Base-by-base conservation (phyloP, 495 filamentous ascomycete genomes). In the Trichocladium antarcticum region DNA sequence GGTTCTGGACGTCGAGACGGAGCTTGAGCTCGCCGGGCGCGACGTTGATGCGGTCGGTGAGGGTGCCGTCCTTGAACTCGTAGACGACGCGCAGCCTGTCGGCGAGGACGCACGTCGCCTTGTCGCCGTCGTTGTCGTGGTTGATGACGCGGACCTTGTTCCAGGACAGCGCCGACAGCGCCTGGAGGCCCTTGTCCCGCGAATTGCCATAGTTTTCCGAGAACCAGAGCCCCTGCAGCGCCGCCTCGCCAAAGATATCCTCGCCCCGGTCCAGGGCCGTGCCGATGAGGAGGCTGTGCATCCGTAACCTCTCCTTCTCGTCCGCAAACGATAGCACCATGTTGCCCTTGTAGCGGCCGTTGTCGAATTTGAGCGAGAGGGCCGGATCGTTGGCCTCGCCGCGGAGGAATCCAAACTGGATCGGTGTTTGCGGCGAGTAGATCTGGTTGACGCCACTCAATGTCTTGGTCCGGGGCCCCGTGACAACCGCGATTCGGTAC, bases 281-380 rank as follows among this genome's bases (percentile, higher is more conserved):
- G n/a, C 83, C 83, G 5, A 80, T 79, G 21, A 92, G 72, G 9
- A 82, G 64, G 40, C 77, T 80, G 53, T 87, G 82, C 32, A 93
- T 70, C 1, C 63, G 61, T 15, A 79, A 72, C 6, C 85, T 77
- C 51, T 89, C 78, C 45, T 78, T 70, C 17, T 75, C 71, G 37
- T 87, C 79, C 14, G 79, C 69, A 63, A 93, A 92, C 3, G 81
- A 82, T 64, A 90, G 65, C 15, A 84, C 68, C 73, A 89, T 82
- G 8, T 77, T 80, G 37, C 77, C 78, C 29, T 77, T 76, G 29
- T 74, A 64, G 15, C 74, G 77, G n/a, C 79, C 75, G 47, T 83
- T 79, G 10, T 77, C 79, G 28, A 87, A 77, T 39, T 81, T 81
- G 17, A 94, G 65, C 8, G 85, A 70, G 35, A 90, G 70, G 16